Evolutionary conservation across 1,284 basidiomycete species (phyloP), one percentile per base, ranked within the genome.

Genomic region (Cystobasidium slooffiae): DNA sequence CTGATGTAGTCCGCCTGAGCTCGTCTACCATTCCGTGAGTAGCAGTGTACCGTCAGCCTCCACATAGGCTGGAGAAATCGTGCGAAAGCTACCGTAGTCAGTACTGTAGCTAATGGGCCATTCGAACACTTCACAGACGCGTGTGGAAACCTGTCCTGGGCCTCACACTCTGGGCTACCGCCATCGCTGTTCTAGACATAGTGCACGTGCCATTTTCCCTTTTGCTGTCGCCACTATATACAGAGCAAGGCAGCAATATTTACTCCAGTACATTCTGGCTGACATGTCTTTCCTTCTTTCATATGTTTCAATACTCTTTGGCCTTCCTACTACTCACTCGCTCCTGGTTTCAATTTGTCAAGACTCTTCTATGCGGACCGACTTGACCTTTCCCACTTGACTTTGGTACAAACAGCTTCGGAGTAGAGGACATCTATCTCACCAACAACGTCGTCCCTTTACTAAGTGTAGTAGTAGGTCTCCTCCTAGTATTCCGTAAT

Each of bases 391-490:
- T 31, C 31, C 31, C 31, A 31, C 31, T 31, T 1, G 2, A 31
- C 5, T 31, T 31, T 31, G 2, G 31, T 31, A 31, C 31, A 31
- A 31, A 41, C 56, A 59, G 56, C 22, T 59, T 75, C 51, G 76
- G 61, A 18, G 58, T 64, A 47, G 37, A 41, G 9, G 56, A 64
- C 18, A 56, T 79, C 12, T 68, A 74, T 20, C 53, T 79, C 37
- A 78, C 77, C 3, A 78, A 78, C 70, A 73, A 73, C 22, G 76
- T 78, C 46, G 77, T 79, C 1, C 80, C 80, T 0, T 73, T 81
- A 31, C 72, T 81, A 6, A 75, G 75, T 7, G 80, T 81, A 65
- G 80, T 81, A 24, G 80, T 81, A 12, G 80, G 80, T 69, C 68
- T 81, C 14, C 65, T 80, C 31, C 24, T 68, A 22, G 79, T 80